phyloP scores from a whole-genome alignment of 352 stramenopile species.

The Aphanomyces invadans region DNA sequence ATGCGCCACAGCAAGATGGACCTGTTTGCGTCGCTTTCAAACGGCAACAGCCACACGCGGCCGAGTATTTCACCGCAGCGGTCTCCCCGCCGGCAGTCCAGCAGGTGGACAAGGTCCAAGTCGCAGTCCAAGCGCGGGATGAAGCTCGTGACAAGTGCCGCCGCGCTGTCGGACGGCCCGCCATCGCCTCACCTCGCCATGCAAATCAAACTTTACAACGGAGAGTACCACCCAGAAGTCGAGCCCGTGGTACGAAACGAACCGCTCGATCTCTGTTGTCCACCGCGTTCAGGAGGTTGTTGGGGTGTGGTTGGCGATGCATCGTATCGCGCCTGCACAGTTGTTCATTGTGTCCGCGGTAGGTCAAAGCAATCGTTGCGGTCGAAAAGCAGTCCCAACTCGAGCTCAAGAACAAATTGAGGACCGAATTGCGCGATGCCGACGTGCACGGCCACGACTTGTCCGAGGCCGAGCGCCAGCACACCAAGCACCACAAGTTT shows the following conservation, averaged over 20 bases:
- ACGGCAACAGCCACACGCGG: neutral
- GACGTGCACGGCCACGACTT: neutral
- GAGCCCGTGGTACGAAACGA: neutral
- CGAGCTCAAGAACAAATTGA: neutral
- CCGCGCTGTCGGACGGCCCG: neutral
- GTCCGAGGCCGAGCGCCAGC: neutral
- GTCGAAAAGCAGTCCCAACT: neutral
- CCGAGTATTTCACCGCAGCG: neutral
- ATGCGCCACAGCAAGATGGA: neutral
- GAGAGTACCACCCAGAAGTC: neutral
- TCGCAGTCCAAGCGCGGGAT: neutral
- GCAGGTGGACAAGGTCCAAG: neutral
- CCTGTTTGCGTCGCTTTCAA: neutral
- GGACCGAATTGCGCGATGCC: neutral
- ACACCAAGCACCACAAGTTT: neutral
- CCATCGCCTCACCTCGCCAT: neutral
- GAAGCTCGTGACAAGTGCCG: neutral
- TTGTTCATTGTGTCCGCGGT: too few relatives aligned
- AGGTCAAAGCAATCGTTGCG: neutral
- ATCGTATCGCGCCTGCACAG: too few relatives aligned
- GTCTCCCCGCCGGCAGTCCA: neutral
- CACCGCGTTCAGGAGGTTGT: too few relatives aligned
- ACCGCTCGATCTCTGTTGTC: too few relatives aligned
- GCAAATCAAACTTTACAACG: conserved; percentile 12
- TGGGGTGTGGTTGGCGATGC: too few relatives aligned